A percentile compares a stretch with the other conserved stretches of the same genome.
phyloP scores from a whole-genome alignment of 257 asterid genomes.

The Dorcoceras hygrometricum region DNA sequence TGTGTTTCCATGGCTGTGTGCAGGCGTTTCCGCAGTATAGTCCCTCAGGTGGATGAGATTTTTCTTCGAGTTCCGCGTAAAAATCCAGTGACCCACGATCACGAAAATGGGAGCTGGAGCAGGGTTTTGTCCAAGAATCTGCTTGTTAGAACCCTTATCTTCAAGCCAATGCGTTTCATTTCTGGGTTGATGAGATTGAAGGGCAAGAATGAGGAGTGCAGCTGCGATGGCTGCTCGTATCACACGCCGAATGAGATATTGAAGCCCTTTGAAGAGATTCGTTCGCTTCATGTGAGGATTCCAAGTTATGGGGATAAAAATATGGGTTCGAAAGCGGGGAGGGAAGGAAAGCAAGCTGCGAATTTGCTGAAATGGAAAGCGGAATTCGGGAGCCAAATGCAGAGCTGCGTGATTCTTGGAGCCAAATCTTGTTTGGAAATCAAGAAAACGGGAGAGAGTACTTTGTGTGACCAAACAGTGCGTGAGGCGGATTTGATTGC shows the following conservation, averaged over 20 bases:
- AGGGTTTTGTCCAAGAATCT: conserved; percentile 28
- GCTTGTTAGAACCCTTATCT: conserved; percentile 23
- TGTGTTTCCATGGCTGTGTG: conserved; percentile 49
- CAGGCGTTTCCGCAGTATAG: conserved; percentile 48
- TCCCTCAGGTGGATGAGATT: conserved; percentile 38
- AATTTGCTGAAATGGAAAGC: conserved; percentile 65
- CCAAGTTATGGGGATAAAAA: conserved; percentile 34
- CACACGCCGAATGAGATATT: conserved; percentile 36
- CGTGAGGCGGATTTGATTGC: conserved; percentile 24
- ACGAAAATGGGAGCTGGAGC: conserved; percentile 11
- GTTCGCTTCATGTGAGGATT: conserved; percentile 39
- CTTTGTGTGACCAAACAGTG: not conserved
- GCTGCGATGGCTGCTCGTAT: conserved; percentile 31
- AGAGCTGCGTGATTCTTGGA: conserved; percentile 59
- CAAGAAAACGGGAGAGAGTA: not conserved
- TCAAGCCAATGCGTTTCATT: conserved; percentile 39
- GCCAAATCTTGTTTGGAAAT: conserved; percentile 41
- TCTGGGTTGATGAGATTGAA: conserved; percentile 33
- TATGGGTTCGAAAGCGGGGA: conserved; percentile 6
- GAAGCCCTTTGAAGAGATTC: conserved; percentile 42
- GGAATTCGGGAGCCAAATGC: conserved; percentile 61
- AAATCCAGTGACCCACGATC: conserved; percentile 6
- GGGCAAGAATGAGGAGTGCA: conserved; percentile 33
- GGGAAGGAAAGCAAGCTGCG: conserved; percentile 11
- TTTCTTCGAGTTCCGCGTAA: conserved; percentile 38